phyloP scores from a whole-genome alignment of 2,329 filamentous ascomycete species.

The Neoscytalidium dimidiatum region DNA sequence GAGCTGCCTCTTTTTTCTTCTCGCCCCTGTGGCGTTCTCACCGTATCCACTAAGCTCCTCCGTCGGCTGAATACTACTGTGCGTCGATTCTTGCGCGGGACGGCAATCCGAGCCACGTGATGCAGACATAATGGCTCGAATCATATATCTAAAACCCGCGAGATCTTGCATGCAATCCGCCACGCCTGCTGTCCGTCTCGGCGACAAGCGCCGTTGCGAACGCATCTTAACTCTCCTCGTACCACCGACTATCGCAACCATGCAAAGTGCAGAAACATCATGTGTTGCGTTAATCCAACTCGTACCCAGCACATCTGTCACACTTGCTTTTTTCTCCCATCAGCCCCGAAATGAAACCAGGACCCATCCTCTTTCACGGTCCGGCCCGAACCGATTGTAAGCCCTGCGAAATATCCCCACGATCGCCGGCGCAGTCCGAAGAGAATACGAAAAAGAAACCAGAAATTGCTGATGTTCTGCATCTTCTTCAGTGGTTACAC shows the following conservation, averaged over 20 bases:
- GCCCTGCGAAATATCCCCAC: not conserved
- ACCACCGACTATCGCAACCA: not conserved
- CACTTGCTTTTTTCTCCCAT: not conserved
- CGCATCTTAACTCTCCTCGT: not conserved
- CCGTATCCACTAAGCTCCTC: not conserved
- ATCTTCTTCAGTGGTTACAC: not conserved
- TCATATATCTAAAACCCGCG: not conserved
- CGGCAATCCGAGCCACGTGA: not conserved
- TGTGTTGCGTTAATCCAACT: not conserved
- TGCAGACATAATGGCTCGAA: not conserved
- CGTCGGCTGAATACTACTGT: not conserved
- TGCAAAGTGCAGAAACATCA: not conserved
- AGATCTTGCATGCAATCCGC: not conserved
- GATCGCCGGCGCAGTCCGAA: not conserved
- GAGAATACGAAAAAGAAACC: not conserved
- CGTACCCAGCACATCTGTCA: not conserved
- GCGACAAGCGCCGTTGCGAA: not conserved
- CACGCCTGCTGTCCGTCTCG: not conserved
- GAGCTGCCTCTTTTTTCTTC: not conserved
- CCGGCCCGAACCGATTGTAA: not conserved
- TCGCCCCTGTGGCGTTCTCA: not conserved
- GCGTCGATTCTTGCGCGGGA: not conserved
- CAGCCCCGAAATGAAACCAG: not conserved
- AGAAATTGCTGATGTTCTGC: not conserved
- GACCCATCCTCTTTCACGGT: not conserved